A percentile compares a stretch with the other conserved stretches of the same genome.
phyloP scores from a whole-genome alignment of 331 rosid genomes.

The Malus hybrid region DNA sequence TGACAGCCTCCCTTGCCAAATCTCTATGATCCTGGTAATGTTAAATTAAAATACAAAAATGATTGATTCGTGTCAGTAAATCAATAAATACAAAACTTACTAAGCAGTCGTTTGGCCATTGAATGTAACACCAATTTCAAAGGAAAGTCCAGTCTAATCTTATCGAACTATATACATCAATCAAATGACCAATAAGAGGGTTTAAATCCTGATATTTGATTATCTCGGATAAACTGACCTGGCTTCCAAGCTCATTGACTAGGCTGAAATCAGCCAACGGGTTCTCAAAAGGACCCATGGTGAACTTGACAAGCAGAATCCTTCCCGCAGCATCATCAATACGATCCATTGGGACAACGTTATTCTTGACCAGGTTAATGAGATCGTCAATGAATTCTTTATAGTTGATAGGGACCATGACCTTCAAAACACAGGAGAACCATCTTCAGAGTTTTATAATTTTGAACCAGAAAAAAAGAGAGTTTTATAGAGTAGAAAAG shows the following conservation, averaged over 20 bases:
- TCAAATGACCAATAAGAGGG: no score
- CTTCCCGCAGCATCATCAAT: slow-evolving; percentile 83
- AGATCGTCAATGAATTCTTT: slow-evolving; percentile 71
- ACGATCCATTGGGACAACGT: slow-evolving; percentile 72
- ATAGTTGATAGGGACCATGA: slow-evolving; percentile 74
- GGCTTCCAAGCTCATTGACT: slow-evolving; percentile 90
- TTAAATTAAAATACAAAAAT: slow-evolving; percentile 1
- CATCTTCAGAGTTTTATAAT: slow-evolving; percentile 6
- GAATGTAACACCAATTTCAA: background rate
- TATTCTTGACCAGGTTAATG: slow-evolving; percentile 58
- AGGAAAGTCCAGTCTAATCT: no score
- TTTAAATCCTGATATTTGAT: background rate
- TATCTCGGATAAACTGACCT: slow-evolving; percentile 31
- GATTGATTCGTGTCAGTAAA: slow-evolving; percentile 1
- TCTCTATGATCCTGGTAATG: slow-evolving; percentile 65
- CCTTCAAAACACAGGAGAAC: slow-evolving; percentile 41
- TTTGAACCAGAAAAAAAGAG: no score
- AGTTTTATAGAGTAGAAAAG: background rate
- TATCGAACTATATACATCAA: no score
- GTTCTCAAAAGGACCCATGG: slow-evolving; percentile 82
- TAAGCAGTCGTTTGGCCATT: background rate
- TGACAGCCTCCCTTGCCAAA: slow-evolving; percentile 93
- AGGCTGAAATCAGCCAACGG: slow-evolving; percentile 83
- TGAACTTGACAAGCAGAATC: slow-evolving; percentile 85
- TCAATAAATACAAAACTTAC: slow-evolving; percentile 1